These are phyloP conservation scores for Ceratocystis alfenasii DNA, from an alignment of 2,329 filamentous ascomycete species.

Conservation along the genomic window DNA sequence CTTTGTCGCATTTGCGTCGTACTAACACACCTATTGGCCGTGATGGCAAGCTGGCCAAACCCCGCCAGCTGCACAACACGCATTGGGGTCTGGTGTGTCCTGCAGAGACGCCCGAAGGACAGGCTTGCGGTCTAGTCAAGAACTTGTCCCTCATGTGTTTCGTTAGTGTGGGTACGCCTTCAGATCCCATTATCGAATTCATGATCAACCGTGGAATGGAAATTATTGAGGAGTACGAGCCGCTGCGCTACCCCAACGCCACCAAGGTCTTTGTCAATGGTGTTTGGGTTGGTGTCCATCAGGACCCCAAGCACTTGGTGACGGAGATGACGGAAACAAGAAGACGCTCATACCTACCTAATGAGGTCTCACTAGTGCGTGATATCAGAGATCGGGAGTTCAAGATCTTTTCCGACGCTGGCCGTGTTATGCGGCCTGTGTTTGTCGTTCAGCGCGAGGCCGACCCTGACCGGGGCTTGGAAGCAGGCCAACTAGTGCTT, in stretches of 20 bases:
- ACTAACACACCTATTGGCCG: slow-evolving; percentile 96
- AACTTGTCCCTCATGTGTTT: slow-evolving; percentile 97
- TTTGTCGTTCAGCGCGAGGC: slow-evolving; percentile 89
- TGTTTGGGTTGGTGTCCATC: slow-evolving; percentile 92
- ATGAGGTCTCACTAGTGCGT: slow-evolving; percentile 86
- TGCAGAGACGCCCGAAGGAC: slow-evolving; percentile 93
- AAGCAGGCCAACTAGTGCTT: slow-evolving; percentile 62
- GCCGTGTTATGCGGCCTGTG: slow-evolving; percentile 82
- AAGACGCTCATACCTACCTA: slow-evolving; percentile 70
- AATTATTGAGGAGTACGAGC: slow-evolving; percentile 88
- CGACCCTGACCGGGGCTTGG: slow-evolving; percentile 48
- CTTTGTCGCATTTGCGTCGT: slow-evolving; percentile 86
- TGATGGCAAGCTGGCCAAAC: slow-evolving; percentile 97
- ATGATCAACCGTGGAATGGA: slow-evolving; percentile 96
- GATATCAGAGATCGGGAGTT: slow-evolving; percentile 97
- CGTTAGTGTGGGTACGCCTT: slow-evolving; percentile 86
- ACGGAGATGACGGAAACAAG: slow-evolving; percentile 65
- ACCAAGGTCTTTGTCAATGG: slow-evolving; percentile 98
- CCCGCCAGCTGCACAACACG: slow-evolving; percentile 93
- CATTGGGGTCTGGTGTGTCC: slow-evolving; percentile 98
- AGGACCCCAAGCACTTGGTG: slow-evolving; percentile 76
- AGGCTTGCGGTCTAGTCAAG: slow-evolving; percentile 96
- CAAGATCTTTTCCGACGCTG: slow-evolving; percentile 96
- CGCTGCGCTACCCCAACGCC: slow-evolving; percentile 70
- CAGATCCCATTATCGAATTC: slow-evolving; percentile 82